A percentile compares a stretch with the other conserved stretches of the same genome.
Evolutionary conservation across 345 rosid species (phyloP).

Genomic region (Heritiera littoralis): DNA sequence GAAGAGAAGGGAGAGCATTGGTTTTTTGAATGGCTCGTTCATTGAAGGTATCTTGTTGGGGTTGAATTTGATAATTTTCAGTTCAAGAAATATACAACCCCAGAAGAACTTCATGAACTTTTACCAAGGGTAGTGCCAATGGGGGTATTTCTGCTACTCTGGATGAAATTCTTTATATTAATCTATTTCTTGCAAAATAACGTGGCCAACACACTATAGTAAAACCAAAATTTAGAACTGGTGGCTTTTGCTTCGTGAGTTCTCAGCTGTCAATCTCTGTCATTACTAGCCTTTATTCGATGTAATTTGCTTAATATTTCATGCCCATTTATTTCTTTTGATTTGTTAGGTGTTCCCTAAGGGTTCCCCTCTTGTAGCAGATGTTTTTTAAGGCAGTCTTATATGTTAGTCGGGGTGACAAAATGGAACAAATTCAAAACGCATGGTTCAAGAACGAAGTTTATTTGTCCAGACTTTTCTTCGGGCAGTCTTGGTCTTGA

Average conservation of each 20-base stretch:
- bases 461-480: constrained; percentile 22
- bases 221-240: constrained; percentile 32
- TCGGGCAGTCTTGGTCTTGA: not conserved
- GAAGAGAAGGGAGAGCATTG: constrained; percentile 42
- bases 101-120: constrained; percentile 36
- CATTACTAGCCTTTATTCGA: not conserved
- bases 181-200: constrained; percentile 41
- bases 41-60: constrained; percentile 32
- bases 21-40: constrained; percentile 44
- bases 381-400: constrained; percentile 53
- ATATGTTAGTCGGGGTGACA: constrained; percentile 36
- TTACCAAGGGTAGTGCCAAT: constrained; percentile 34
- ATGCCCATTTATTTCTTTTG: not conserved
- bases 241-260: constrained; percentile 45
- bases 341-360: constrained; percentile 44
- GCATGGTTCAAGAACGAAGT: constrained; percentile 25
- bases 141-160: constrained; percentile 48
- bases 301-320: not conserved
- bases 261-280: not conserved
- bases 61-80: constrained; percentile 24
- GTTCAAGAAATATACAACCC: constrained; percentile 18
- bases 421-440: constrained; percentile 32
- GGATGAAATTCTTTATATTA: constrained; percentile 37
- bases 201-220: constrained; percentile 40
- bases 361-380: constrained; percentile 44